Conservation (phyloP, 495 filamentous ascomycete species). For the Hypoxylon fuscum region DNA sequence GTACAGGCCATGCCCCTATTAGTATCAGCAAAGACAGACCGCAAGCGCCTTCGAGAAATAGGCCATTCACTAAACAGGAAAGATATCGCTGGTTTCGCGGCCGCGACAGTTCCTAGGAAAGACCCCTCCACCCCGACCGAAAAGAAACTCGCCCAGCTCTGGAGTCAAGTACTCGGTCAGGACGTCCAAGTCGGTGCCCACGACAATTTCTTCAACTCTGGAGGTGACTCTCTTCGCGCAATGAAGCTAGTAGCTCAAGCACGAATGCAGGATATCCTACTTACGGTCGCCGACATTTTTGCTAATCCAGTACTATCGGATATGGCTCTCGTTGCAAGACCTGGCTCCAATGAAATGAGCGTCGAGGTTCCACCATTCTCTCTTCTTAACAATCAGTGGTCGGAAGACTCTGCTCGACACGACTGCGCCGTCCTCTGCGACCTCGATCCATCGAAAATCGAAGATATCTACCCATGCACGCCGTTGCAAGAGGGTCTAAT, state of each 20-base stretch:
- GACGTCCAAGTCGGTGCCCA: slow-evolving; percentile 39
- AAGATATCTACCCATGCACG: slow-evolving; percentile 75
- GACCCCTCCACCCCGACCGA: slow-evolving; percentile 45
- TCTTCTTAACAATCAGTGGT: slow-evolving; percentile 42
- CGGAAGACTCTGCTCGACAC: slow-evolving; percentile 28
- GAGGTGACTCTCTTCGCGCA: slow-evolving; percentile 63
- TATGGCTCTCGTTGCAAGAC: slow-evolving; percentile 47
- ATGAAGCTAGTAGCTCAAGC: slow-evolving; percentile 63
- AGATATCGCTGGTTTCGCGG: slow-evolving; percentile 41
- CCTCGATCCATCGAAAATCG: slow-evolving; percentile 47
- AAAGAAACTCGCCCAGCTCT: slow-evolving; percentile 39
- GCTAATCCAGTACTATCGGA: slow-evolving; percentile 48
- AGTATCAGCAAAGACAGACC: slow-evolving; percentile 69
- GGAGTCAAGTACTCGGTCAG: slow-evolving; percentile 44
- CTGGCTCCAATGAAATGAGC: slow-evolving; percentile 6
- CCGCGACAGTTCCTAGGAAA: slow-evolving; percentile 29
- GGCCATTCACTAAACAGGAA: slow-evolving; percentile 47
- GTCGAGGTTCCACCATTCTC: slow-evolving; percentile 44
- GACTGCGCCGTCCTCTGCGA: slow-evolving; percentile 45
- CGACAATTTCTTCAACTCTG: slow-evolving; percentile 63
- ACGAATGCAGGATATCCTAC: slow-evolving; percentile 40
- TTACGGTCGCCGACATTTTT: slow-evolving; percentile 60
- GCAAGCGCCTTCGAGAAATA: slow-evolving; percentile 60
- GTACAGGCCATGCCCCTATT: slow-evolving; percentile 63
- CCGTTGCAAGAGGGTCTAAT: slow-evolving; percentile 76